Evolutionary conservation across 768 basidiomycete species (phyloP).

Genomic region (Mycena sanguinolenta): DNA sequence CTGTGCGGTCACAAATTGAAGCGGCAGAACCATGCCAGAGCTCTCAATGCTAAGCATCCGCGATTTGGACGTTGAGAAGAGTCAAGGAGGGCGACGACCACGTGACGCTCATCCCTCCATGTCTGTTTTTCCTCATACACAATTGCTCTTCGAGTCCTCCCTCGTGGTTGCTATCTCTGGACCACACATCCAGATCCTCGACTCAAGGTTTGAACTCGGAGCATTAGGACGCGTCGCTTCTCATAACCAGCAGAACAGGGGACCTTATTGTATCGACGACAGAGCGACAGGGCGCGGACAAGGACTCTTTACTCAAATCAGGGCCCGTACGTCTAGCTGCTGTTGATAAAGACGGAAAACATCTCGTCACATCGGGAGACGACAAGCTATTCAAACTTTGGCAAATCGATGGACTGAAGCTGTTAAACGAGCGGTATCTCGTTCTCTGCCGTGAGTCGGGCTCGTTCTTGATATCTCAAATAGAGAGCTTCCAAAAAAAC

Average conservation of each 20-base stretch:
- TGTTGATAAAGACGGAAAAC: constrained; percentile 56
- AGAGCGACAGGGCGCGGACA: constrained; percentile 46
- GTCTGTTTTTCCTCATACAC: constrained; percentile 63
- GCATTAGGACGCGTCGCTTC: constrained; percentile 16
- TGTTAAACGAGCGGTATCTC: constrained; percentile 72
- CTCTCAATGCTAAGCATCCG: too few relatives aligned
- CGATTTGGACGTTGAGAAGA: too few relatives aligned
- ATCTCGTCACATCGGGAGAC: constrained; percentile 77
- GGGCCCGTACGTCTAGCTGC: constrained; percentile 74
- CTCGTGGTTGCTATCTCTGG: constrained; percentile 66
- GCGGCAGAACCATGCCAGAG: too few relatives aligned
- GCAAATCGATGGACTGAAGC: constrained; percentile 67
- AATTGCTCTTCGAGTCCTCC: constrained; percentile 54
- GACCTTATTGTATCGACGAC: constrained; percentile 61
- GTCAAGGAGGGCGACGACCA: background rate
- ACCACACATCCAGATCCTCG: constrained; percentile 72
- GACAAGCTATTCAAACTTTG: constrained; percentile 88
- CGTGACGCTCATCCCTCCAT: constrained; percentile 40
- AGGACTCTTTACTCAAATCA: constrained; percentile 54
- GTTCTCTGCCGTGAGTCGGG: constrained; percentile 29
- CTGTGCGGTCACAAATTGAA: too few relatives aligned
- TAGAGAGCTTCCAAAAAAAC: constrained; percentile 88
- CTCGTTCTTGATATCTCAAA: constrained; percentile 14
- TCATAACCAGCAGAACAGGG: constrained; percentile 61
- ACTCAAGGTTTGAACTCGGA: constrained; percentile 61